Conservation (phyloP, 1,139 yeast species). For the Blastobotrys illinoisensis region DNA sequence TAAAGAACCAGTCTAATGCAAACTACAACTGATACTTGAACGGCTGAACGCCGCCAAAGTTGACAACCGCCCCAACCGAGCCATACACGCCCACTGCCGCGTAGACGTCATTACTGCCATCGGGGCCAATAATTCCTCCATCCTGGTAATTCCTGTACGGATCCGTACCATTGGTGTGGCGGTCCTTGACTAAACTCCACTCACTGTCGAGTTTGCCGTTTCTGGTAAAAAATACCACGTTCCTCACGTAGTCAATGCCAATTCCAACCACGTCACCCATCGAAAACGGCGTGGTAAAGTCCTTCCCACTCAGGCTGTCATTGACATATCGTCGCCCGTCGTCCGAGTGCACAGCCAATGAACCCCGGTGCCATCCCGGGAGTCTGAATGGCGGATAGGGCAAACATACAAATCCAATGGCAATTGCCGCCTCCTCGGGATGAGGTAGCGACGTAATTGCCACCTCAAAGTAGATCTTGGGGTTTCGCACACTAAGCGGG, state of each 20-base stretch:
- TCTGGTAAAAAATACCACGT: constrained; percentile 20
- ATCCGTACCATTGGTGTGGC: constrained; percentile 16
- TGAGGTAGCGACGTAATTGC: constrained; percentile 21
- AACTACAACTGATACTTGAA: constrained; percentile 9
- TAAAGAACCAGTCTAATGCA: background rate
- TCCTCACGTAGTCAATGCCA: constrained; percentile 23
- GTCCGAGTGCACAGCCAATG: constrained; percentile 29
- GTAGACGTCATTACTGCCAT: constrained; percentile 24
- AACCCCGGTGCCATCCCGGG: constrained; percentile 32
- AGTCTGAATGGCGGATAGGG: constrained; percentile 29
- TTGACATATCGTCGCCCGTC: constrained; percentile 29
- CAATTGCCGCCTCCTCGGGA: constrained; percentile 22
- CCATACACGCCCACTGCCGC: constrained; percentile 30
- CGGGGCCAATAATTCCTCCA: constrained; percentile 22
- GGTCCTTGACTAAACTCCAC: constrained; percentile 22
- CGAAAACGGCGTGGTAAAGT: constrained; percentile 20
- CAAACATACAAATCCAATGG: constrained; percentile 26
- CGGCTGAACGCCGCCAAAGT: constrained; percentile 15
- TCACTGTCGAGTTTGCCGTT: constrained; percentile 22
- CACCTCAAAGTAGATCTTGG: constrained; percentile 25
- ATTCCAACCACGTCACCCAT: constrained; percentile 26
- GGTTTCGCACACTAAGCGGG: constrained; percentile 13
- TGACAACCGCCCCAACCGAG: constrained; percentile 24
- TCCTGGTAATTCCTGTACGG: constrained; percentile 19
- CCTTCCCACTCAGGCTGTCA: constrained; percentile 24